Evolutionary conservation across 305 asterid genomes (phyloP).

Genomic region (Fraxinus xanthoxyloides): DNA sequence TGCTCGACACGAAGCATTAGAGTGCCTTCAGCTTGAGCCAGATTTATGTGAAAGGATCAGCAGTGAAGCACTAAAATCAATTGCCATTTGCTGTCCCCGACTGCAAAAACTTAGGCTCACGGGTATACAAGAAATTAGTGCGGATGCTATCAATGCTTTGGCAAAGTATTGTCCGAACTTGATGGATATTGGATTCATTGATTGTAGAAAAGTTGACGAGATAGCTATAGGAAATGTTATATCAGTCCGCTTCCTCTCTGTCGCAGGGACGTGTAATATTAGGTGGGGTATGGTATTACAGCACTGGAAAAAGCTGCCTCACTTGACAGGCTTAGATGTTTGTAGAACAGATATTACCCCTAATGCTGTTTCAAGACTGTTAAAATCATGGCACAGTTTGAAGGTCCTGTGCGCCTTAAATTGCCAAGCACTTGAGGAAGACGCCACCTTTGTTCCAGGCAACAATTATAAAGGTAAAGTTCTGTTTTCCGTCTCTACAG

Average conservation of each 20-base stretch:
- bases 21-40: slow-evolving; percentile 84
- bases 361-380: slow-evolving; percentile 44
- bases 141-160: slow-evolving; percentile 69
- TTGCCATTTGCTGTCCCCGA: slow-evolving; percentile 65
- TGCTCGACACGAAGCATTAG: slow-evolving; percentile 78
- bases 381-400: slow-evolving; percentile 55
- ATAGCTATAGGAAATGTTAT: slow-evolving; percentile 52
- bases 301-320: slow-evolving; percentile 66
- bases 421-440: slow-evolving; percentile 64
- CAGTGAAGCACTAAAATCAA: slow-evolving; percentile 72
- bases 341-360: slow-evolving; percentile 74
- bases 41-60: slow-evolving; percentile 79
- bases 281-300: slow-evolving; percentile 59
- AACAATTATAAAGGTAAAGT: slow-evolving; percentile 65
- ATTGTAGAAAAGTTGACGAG: slow-evolving; percentile 71
- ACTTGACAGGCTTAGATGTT: slow-evolving; percentile 73
- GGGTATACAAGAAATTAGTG: slow-evolving; percentile 67
- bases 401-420: slow-evolving; percentile 74
- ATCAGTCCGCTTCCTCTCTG: slow-evolving; percentile 73
- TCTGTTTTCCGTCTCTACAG: slow-evolving; percentile 54
- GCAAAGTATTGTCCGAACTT: slow-evolving; percentile 59
- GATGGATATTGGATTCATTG: slow-evolving; percentile 72
- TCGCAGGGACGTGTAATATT: slow-evolving; percentile 67
- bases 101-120: slow-evolving; percentile 69
- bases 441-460: slow-evolving; percentile 50